phyloP scores from a whole-genome alignment of 1,284 basidiomycete species.

The Leccinum insigne region DNA sequence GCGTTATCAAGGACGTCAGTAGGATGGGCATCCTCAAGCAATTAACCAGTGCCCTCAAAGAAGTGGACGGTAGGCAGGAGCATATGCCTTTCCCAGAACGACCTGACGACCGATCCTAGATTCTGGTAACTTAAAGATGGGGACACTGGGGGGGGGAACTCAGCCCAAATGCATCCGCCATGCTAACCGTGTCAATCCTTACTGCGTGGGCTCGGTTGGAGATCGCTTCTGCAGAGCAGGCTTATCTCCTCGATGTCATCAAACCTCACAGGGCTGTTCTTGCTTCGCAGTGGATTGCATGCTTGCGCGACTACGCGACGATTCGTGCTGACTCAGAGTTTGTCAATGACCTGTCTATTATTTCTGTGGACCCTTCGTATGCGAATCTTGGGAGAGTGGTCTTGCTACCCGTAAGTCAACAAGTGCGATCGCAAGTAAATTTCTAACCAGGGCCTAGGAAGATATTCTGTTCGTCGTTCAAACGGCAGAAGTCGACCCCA shows the following conservation, averaged over 20 bases:
- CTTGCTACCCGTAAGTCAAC: slow-evolving; percentile 73
- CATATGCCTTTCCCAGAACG: neutral
- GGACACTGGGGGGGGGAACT: slow-evolving; percentile 80
- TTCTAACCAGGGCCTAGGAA: slow-evolving; percentile 41
- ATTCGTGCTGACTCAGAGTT: slow-evolving; percentile 90
- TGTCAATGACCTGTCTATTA: slow-evolving; percentile 64
- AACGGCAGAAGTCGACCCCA: no score
- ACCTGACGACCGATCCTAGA: slow-evolving; percentile 46
- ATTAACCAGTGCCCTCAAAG: slow-evolving; percentile 86
- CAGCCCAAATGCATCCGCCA: slow-evolving; percentile 92
- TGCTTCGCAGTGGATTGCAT: slow-evolving; percentile 86
- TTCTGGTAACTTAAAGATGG: slow-evolving; percentile 81
- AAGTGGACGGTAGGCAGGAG: slow-evolving; percentile 70
- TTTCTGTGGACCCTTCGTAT: slow-evolving; percentile 80
- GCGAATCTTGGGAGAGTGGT: slow-evolving; percentile 90
- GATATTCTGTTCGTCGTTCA: no score
- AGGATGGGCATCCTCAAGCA: slow-evolving; percentile 96
- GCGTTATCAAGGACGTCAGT: slow-evolving; percentile 88
- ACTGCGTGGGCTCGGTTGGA: slow-evolving; percentile 97
- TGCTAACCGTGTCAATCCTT: slow-evolving; percentile 92
- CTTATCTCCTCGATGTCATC: slow-evolving; percentile 82
- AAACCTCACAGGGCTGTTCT: slow-evolving; percentile 79
- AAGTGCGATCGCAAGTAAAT: neutral
- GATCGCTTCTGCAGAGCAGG: slow-evolving; percentile 73
- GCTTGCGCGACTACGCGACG: slow-evolving; percentile 90